Conservation (phyloP, 2,329 filamentous ascomycete genomes). For the Leptoxyphium fumago region DNA sequence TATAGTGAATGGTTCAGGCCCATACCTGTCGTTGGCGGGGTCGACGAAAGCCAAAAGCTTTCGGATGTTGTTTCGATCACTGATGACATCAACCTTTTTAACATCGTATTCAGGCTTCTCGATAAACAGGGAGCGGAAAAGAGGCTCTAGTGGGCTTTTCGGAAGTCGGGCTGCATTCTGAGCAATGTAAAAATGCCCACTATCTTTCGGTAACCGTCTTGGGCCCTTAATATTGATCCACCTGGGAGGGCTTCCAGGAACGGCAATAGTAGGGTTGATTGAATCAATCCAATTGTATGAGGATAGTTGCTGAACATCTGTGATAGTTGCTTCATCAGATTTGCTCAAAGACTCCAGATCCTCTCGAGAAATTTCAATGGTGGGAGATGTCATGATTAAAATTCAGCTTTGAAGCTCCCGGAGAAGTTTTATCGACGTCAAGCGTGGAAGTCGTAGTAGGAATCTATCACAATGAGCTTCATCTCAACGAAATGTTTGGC, state of each 20-base stretch:
- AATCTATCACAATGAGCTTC: no score
- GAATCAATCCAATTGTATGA: constrained; percentile 39
- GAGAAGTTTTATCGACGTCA: no score
- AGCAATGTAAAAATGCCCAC: constrained; percentile 28
- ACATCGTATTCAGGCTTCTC: constrained; percentile 27
- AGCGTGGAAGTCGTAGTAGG: no score
- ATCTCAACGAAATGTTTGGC: no score
- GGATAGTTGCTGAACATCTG: constrained; percentile 25
- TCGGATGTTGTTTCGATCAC: constrained; percentile 34
- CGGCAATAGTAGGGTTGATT: constrained; percentile 27
- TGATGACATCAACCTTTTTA: constrained; percentile 26
- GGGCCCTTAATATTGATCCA: constrained; percentile 22
- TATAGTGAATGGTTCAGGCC: constrained; percentile 27
- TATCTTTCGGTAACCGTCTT: constrained; percentile 21
- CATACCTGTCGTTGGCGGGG: constrained; percentile 10
- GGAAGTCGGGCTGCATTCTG: constrained; percentile 34
- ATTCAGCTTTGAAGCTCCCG: no score
- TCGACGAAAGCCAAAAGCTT: constrained; percentile 34
- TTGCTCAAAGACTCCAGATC: background rate
- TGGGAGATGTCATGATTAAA: background rate
- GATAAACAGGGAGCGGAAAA: constrained; percentile 31
- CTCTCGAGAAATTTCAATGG: background rate
- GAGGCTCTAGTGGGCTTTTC: constrained; percentile 30
- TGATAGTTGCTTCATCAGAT: constrained; percentile 15
- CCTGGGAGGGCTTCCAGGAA: constrained; percentile 26